phyloP scores from a whole-genome alignment of 176 grass and related monocot species.

The Guadua angustifolia region DNA sequence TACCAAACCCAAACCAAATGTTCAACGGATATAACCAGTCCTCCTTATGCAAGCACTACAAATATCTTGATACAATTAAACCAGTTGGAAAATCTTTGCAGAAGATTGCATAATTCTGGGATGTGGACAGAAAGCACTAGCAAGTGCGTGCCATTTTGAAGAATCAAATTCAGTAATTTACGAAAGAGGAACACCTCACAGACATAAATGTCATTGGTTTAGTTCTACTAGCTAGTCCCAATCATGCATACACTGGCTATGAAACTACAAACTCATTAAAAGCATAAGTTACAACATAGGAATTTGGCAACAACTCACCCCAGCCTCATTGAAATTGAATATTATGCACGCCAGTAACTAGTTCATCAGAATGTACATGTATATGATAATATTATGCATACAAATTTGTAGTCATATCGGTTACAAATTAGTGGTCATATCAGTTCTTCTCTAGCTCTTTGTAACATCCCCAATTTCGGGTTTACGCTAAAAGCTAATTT shows the following conservation, averaged over 20 bases:
- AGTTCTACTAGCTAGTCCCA: not conserved
- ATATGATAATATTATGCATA: too few species aligned
- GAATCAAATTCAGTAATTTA: not conserved
- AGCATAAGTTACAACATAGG: not conserved
- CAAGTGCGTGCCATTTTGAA: not conserved
- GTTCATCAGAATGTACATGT: too few species aligned
- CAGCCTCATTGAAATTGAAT: constrained; percentile 88
- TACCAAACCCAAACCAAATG: too few species aligned
- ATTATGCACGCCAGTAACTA: too few species aligned
- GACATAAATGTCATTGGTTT: constrained; percentile 17
- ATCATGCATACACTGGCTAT: not conserved
- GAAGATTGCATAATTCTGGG: not conserved
- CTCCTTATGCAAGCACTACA: not conserved
- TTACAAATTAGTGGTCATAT: too few species aligned
- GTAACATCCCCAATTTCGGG: too few species aligned
- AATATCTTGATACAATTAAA: not conserved
- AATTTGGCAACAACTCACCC: constrained; percentile 56
- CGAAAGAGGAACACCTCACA: constrained; percentile 1
- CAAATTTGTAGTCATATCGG: too few species aligned
- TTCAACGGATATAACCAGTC: not conserved
- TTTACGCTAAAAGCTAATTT: too few species aligned
- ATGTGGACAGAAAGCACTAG: not conserved
- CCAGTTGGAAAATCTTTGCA: not conserved
- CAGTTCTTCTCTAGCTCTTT: too few species aligned
- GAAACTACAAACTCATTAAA: not conserved